Conservation (phyloP, 345 rosid genomes). For the Clausena lansium region DNA sequence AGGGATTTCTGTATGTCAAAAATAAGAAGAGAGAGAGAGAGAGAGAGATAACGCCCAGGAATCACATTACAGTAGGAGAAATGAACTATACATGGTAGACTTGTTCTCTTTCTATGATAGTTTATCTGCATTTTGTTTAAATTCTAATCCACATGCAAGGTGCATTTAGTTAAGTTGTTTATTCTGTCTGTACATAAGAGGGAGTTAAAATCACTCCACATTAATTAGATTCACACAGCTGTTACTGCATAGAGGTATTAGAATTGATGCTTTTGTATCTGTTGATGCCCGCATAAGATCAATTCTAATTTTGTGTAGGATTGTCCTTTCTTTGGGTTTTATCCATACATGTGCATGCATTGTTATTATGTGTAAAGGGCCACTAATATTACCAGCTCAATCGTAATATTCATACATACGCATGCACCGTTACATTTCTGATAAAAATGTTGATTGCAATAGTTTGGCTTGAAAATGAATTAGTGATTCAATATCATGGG, state of each 20-base stretch:
- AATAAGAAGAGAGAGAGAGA: too few relatives aligned
- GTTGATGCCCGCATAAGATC: background rate
- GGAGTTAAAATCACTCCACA: background rate
- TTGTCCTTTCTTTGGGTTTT: background rate
- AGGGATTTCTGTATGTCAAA: background rate
- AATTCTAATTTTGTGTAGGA: background rate
- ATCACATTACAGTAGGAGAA: background rate
- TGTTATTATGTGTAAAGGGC: background rate
- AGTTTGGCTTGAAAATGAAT: conserved; percentile 3
- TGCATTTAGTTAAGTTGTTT: background rate
- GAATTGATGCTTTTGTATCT: background rate
- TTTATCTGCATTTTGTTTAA: background rate
- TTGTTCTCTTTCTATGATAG: too few relatives aligned
- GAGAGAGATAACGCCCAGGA: too few relatives aligned
- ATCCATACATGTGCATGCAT: background rate
- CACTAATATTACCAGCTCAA: background rate
- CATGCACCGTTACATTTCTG: background rate
- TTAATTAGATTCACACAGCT: background rate
- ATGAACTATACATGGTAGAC: background rate
- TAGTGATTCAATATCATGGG: background rate
- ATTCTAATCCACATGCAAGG: background rate
- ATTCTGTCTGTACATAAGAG: background rate
- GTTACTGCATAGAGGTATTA: background rate
- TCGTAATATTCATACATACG: background rate
- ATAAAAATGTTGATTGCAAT: background rate